A percentile compares a stretch with the other conserved stretches of the same genome.
Conservation (phyloP, 352 stramenopile genomes). For the Phytophthora chlamydospora region DNA sequence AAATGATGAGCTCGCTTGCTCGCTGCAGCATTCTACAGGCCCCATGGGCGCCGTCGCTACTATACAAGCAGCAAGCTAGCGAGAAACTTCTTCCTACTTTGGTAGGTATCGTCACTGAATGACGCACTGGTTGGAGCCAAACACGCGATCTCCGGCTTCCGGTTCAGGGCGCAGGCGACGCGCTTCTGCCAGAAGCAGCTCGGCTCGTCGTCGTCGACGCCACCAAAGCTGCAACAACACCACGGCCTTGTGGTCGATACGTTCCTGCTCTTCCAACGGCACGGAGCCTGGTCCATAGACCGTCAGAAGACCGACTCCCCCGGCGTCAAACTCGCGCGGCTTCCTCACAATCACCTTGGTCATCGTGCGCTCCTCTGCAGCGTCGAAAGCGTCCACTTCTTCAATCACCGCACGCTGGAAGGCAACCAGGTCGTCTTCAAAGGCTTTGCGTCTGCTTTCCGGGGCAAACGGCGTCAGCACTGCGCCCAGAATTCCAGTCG, state of each 20-base stretch:
- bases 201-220: conserved; percentile 70
- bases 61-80: conserved; percentile 32
- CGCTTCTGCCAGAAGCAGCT: conserved; percentile 65
- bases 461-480: conserved; percentile 73
- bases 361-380: conserved; percentile 87
- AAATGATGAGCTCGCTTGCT: conserved; percentile 18
- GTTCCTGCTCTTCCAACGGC: conserved; percentile 88
- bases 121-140: conserved; percentile 30
- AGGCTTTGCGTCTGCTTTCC: conserved; percentile 73
- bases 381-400: conserved; percentile 88
- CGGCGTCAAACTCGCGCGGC: conserved; percentile 79
- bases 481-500: conserved; percentile 77
- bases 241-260: conserved; percentile 83
- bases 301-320: conserved; percentile 76
- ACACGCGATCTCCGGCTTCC: conserved; percentile 30
- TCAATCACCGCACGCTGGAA: conserved; percentile 90
- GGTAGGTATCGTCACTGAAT: conserved; percentile 33
- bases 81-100: conserved; percentile 3
- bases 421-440: conserved; percentile 83
- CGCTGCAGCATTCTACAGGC: conserved; percentile 29
- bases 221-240: conserved; percentile 87
- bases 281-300: conserved; percentile 87
- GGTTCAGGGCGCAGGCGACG: conserved; percentile 62
- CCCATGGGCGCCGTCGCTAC: conserved; percentile 15
- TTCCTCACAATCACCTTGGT: conserved; percentile 88